Percentiles rank a stretch among this genome's conserved stretches.
Evolutionary conservation across 1,284 basidiomycete species (phyloP).

Genomic region (Cryptococcus neoformans): DNA sequence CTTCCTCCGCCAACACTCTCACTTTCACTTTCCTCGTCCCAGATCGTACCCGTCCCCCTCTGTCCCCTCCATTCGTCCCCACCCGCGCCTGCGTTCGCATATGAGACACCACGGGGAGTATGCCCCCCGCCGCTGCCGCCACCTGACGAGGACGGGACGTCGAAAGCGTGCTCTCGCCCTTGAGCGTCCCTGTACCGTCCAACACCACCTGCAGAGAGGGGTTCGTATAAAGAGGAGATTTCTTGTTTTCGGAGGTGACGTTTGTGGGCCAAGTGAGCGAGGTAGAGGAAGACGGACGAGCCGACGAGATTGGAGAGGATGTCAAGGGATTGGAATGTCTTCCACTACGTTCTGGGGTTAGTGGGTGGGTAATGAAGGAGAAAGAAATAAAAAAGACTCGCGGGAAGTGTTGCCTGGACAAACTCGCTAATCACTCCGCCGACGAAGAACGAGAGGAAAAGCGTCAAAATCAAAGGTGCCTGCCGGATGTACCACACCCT

Average conservation of each 20-base stretch:
- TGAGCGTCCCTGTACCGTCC: constrained; percentile 41
- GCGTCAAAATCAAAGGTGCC: constrained; percentile 43
- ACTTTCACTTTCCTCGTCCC: constrained; percentile 2
- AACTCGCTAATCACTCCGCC: constrained; percentile 47
- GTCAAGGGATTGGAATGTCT: constrained; percentile 47
- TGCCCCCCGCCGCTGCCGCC: background rate
- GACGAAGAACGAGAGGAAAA: constrained; percentile 38
- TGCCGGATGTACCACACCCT: constrained; percentile 48
- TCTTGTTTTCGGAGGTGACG: constrained; percentile 30
- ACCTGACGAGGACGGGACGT: background rate
- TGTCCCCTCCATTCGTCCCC: constrained; percentile 34
- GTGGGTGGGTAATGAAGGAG: background rate
- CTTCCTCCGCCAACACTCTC: background rate
- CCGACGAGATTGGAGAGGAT: constrained; percentile 47
- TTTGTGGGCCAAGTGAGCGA: constrained; percentile 36
- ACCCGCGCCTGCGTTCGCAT: constrained; percentile 11
- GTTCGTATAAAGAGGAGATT: constrained; percentile 44
- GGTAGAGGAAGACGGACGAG: constrained; percentile 38
- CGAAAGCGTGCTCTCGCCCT: constrained; percentile 38
- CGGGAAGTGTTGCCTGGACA: constrained; percentile 44
- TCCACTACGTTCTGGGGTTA: constrained; percentile 28
- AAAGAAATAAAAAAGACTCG: constrained; percentile 18
- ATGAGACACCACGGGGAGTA: too few relatives aligned
- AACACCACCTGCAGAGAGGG: constrained; percentile 25
- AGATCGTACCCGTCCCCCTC: constrained; percentile 10